Evolutionary conservation across 768 basidiomycete species (phyloP), one percentile per base, ranked within the genome.

Genomic region (Artomyces pyxidatus): DNA sequence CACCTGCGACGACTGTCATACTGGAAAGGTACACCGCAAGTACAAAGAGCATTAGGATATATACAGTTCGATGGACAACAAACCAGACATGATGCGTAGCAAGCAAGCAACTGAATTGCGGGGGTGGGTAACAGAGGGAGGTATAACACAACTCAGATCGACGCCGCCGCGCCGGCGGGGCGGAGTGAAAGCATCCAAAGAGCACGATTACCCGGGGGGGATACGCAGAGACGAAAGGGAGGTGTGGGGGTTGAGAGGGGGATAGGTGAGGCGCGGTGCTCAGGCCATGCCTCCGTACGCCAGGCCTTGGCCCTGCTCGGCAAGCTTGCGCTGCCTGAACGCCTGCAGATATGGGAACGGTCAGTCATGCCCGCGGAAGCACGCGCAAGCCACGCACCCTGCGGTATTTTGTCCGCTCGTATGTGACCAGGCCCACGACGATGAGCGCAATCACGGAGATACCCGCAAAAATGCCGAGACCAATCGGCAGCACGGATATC

Each of bases 381-480:
- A n/a, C n/a, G n/a, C n/a, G n/a, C n/a, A n/a, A n/a, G 45, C 22
- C 44, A 68, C 76, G 48, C 51, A 87, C 88, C 75, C 80, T 86
- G 71, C 88, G 83, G 62, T 89, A 89, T 66, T 84, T 86, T 22
- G 88, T 81, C 41, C 92, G 78, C 72, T 94, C 89, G 60, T 83
- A 89, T 6, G 88, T 90, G 55, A 93, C 89, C 63, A 90, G 69
- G 44, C 78, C 83, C 50, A 94, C 86, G 21, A 88, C 80, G 52
- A 85, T 80, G 56, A 95, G 63, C 16, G 85, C 85, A 58, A 93
- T 83, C 7, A 84, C 84, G 26, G 88, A 88, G 51, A 95, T 83
- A 54, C 88, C 89, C 40, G 83, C 87, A 60, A 87, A 91, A 9
- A 93, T 76, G 45, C 84, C 86, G 37, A 92, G 73, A 55, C 89